These are phyloP conservation scores for Apiospora marii DNA, from an alignment of 2,329 filamentous ascomycete genomes.

Conservation along the genomic window DNA sequence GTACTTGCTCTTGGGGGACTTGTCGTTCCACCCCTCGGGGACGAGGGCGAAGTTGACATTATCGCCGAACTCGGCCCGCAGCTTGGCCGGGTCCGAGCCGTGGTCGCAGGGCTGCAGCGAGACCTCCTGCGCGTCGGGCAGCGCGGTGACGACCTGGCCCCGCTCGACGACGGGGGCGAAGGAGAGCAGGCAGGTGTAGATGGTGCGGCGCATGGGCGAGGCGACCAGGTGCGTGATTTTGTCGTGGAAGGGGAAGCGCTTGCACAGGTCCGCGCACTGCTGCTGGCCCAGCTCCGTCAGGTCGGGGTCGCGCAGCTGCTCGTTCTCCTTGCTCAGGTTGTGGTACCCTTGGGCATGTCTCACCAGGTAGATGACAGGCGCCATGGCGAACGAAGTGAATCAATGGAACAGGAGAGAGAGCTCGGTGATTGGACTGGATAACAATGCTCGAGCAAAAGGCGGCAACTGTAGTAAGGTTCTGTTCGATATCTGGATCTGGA, in stretches of 20 bases:
- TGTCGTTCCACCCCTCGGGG: slow-evolving; percentile 74
- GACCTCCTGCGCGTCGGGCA: slow-evolving; percentile 83
- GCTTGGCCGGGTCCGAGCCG: slow-evolving; percentile 63
- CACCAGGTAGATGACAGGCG: slow-evolving; percentile 69
- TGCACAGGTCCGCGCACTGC: slow-evolving; percentile 73
- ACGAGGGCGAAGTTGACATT: slow-evolving; percentile 71
- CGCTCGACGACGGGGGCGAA: slow-evolving; percentile 66
- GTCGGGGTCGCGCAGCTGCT: slow-evolving; percentile 76
- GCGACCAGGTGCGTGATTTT: slow-evolving; percentile 75
- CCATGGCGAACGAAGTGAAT: slow-evolving; percentile 47
- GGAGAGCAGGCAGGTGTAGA: slow-evolving; percentile 77
- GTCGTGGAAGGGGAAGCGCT: slow-evolving; percentile 69
- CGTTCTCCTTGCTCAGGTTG: slow-evolving; percentile 76
- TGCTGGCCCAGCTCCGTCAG: slow-evolving; percentile 78
- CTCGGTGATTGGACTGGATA: background rate
- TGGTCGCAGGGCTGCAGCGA: slow-evolving; percentile 78
- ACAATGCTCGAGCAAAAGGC: background rate
- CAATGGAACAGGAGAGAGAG: background rate
- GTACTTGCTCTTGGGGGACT: slow-evolving; percentile 56
- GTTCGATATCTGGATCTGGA: background rate
- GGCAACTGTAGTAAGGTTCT: background rate
- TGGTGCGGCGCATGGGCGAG: slow-evolving; percentile 81
- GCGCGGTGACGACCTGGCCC: slow-evolving; percentile 63
- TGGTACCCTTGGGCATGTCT: slow-evolving; percentile 83
- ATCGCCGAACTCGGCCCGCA: slow-evolving; percentile 67